Evolutionary conservation across 208 protist genomes (phyloP).

Genomic region (Leishmania turanica): DNA sequence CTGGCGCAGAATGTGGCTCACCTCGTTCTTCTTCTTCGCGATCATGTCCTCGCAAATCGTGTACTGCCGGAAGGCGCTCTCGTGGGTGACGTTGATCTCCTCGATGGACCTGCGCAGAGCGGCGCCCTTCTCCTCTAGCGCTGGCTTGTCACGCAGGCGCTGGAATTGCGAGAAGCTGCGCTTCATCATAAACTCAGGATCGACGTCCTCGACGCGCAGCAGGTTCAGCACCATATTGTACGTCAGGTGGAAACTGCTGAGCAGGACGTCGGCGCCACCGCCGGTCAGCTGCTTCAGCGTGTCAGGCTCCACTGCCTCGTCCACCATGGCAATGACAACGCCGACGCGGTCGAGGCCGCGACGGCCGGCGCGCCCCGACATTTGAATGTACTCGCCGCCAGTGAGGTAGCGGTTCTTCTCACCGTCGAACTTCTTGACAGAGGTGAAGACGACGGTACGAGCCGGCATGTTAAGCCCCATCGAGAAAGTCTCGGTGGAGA

Average conservation of each 20-base stretch:
- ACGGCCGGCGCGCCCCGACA: conserved; percentile 99
- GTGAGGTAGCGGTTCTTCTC: conserved; percentile 94
- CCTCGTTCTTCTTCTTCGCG: conserved; percentile 62
- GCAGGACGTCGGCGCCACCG: conserved; percentile 94
- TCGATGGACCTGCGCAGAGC: conserved; percentile 68
- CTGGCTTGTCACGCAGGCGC: conserved; percentile 86
- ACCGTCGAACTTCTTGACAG: conserved; percentile 99
- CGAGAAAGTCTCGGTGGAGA: conserved; percentile 99
- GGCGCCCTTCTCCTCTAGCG: conserved; percentile 66
- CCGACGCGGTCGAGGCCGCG: conserved; percentile 99
- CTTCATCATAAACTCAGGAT: conserved; percentile 98
- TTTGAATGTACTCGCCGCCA: conserved; percentile 99
- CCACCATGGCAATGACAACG: conserved; percentile 98
- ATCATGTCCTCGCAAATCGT: conserved; percentile 80
- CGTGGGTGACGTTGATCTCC: conserved; percentile 66
- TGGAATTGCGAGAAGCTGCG: conserved; percentile 98
- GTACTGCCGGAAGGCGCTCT: conserved; percentile 89
- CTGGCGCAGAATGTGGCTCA: conserved; percentile 76
- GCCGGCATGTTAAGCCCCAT: conserved; percentile 99
- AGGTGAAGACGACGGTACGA: conserved; percentile 99
- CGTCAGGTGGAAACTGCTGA: conserved; percentile 97
- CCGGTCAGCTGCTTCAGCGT: conserved; percentile 94
- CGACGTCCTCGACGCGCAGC: conserved; percentile 97
- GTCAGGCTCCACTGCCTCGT: conserved; percentile 97
- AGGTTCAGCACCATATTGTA: conserved; percentile 99